A percentile compares a stretch with the other conserved stretches of the same genome.
These are phyloP conservation scores for Tulasnella calospora DNA, from an alignment of 768 basidiomycete genomes.

Conservation along the genomic window DNA sequence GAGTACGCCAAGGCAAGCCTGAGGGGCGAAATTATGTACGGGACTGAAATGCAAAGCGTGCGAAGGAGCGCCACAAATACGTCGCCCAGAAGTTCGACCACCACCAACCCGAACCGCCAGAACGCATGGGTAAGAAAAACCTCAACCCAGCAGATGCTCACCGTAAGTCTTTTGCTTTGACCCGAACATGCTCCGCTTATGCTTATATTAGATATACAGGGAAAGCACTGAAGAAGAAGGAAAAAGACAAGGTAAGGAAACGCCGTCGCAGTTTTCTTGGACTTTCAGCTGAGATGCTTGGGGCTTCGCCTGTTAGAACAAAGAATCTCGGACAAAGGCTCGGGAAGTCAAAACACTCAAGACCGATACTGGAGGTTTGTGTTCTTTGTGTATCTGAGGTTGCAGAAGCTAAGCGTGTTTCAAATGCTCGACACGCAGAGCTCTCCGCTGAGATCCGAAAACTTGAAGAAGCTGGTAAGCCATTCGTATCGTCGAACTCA, in stretches of 20 bases:
- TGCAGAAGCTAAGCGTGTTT: neutral
- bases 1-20: neutral
- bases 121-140: conserved; percentile 45
- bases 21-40: neutral
- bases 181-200: conserved; percentile 1
- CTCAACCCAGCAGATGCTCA: conserved; percentile 92
- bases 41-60: conserved; percentile 2
- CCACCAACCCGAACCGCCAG: neutral
- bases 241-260: conserved; percentile 77
- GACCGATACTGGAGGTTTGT: conserved; percentile 78
- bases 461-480: conserved; percentile 33
- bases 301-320: conserved; percentile 21
- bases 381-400: conserved; percentile 30
- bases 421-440: conserved; percentile 44
- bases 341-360: conserved; percentile 90
- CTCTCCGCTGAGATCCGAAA: conserved; percentile 68
- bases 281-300: neutral
- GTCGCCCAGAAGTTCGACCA: neutral
- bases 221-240: conserved; percentile 89
- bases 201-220: conserved; percentile 45
- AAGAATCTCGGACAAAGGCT: conserved; percentile 47
- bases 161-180: conserved; percentile 49
- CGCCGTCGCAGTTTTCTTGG: neutral
- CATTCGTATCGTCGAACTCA: conserved; percentile 38
- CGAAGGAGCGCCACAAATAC: neutral